Base-by-base conservation (phyloP, 306 rosid species). In the Pterocarpus macrocarpus region DNA sequence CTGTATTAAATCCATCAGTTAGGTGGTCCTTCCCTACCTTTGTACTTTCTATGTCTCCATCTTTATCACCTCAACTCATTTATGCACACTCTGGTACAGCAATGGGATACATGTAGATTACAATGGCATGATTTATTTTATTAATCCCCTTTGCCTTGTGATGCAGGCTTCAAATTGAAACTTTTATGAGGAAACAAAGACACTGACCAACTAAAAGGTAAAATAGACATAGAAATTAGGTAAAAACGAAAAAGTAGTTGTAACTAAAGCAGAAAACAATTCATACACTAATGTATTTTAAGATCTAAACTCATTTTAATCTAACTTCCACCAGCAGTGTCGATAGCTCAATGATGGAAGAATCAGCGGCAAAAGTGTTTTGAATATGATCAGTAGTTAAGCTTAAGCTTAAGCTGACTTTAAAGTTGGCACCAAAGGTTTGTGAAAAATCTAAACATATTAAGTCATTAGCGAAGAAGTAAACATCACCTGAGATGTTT, bases 21-120 rank as follows among this genome's bases (percentile, higher is more conserved):
- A 75, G 22, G 63, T 63, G 80, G 80, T 62, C 71, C 71, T 45
- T 7, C 35, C 73, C 52, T 16, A 10, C n/a, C 30, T 62, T 11
- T 15, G 63, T 34, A 76, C 80, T 47, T 38, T 17, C 7, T 41
- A 28, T 45, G 53, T 22, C 28, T 76, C 35, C 1, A 75, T 32
- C 35, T 61, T 52, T 4, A 43, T 30, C 59, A 33, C 50, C 49
- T 64, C 70, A 15, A 34, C 41, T 62, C 67, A 64, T 64, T 64
- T 13, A 14, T 13, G 44, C 22, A 8, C 44, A 32, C 43, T 32
- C 47, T 43, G 47, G 4, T 62, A n/a, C 10, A 8, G 5, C 49
- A 39, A 38, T 15, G 17, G 16, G 4, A 11, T 50, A 50, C 14
- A 50, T 50, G 5, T 16, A 50, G 6, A 50, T 52, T 41, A 47